Evolutionary conservation across 2,329 filamentous ascomycete genomes (phyloP), one percentile per base, ranked within the genome.

Genomic region (Aspergillus fumigatiaffinis): DNA sequence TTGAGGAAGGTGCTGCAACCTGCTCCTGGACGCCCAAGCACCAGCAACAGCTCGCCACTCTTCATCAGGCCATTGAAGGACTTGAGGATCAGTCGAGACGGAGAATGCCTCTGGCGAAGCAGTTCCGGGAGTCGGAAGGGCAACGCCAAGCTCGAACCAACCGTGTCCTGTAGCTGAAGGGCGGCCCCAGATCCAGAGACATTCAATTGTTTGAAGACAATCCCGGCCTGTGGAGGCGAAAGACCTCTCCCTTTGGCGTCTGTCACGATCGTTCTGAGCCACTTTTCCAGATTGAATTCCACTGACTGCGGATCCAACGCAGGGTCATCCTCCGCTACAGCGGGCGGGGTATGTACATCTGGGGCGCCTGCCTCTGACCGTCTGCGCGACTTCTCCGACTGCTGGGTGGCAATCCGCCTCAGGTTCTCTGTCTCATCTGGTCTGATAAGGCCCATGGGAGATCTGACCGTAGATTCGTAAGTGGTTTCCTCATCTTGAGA

Each of bases 1-100:
- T 94, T 94, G 57, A 95, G 79, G 60, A 94, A 85, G 1, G 91
- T 94, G 44, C 88, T 90, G 74, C 91, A 95, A 51, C 75, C 75
- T 8, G 70, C 66, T 12, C 76, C 76, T 2, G 76, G 76, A 14
- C 72, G 75, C 1, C 80, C 80, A 0, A 83, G 73, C 0, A 83
- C 80, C 9, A 82, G 69, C 54, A 82, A 70, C 66, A 82, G 75
- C 68, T 83, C 80, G 29, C 80, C 80, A 50, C 73, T 75, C 23
- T 75, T 74, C 10, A 89, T 63, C 0, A 87, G 55, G 0, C 86
- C 86, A 60, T 88, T 80, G 57, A 88, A 87, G 54, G 79, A 74
- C 47, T 75, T 77, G 23, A 86, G 64, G 57, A 85, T 86, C 2
- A 81, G 79, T 63, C 84, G 54, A 78, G 72, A 50, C 79, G 77